Evolutionary conservation across 192 early-diverging fungal species (phyloP).

Genomic region (Linderina pennispora): DNA sequence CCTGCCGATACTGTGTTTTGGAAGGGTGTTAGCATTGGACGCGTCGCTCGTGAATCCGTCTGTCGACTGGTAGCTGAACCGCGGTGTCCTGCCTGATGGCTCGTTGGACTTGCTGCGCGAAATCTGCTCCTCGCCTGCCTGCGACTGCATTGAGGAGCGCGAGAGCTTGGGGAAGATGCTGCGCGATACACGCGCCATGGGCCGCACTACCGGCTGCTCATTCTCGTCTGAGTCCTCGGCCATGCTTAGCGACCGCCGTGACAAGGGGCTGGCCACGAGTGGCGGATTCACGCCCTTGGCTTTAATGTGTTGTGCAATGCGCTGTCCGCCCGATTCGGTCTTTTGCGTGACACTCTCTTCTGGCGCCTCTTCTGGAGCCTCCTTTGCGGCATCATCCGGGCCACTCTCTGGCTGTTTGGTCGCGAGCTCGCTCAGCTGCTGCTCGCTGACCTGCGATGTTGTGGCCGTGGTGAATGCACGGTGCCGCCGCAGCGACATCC

Average conservation of each 20-base stretch:
- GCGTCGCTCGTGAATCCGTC: background rate
- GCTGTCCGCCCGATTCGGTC: background rate
- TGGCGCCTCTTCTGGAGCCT: background rate
- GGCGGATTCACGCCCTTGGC: conserved; percentile 30
- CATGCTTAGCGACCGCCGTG: conserved; percentile 22
- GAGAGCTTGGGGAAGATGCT: background rate
- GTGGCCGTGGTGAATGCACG: too few species aligned
- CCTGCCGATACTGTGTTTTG: conserved; percentile 7
- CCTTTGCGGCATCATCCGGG: conserved; percentile 4
- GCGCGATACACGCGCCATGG: background rate
- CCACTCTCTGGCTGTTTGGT: too few species aligned
- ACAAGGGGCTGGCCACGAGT: conserved; percentile 36
- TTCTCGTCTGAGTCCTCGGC: background rate
- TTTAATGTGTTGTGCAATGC: conserved; percentile 7
- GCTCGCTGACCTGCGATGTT: conserved; percentile 20
- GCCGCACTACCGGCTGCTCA: background rate
- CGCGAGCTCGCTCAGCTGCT: conserved; percentile 33
- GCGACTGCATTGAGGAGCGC: background rate
- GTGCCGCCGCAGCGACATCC: too few species aligned
- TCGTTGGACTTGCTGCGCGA: background rate
- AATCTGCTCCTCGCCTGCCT: background rate
- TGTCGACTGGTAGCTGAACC: conserved; percentile 21
- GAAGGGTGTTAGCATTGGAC: too few species aligned
- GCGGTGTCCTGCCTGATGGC: conserved; percentile 3
- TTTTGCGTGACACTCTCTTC: conserved; percentile 1